These are phyloP conservation scores for Alternaria dauci DNA, from an alignment of 2,329 filamentous ascomycete genomes.

Conservation along the genomic window DNA sequence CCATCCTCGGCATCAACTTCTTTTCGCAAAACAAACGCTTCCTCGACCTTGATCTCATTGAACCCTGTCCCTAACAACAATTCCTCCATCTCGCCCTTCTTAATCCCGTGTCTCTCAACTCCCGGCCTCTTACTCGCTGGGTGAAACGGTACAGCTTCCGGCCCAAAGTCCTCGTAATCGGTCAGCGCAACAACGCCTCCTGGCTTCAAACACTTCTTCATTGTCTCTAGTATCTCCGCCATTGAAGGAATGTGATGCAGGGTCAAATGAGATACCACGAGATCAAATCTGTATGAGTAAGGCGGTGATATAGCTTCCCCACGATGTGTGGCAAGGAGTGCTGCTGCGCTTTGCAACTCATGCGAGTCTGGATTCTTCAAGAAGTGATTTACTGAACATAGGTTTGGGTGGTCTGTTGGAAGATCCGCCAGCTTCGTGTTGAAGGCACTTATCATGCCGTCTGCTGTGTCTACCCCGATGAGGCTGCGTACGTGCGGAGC, in stretches of 20 bases:
- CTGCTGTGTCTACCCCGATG: conserved; percentile 63
- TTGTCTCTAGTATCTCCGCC: conserved; percentile 53
- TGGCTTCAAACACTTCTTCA: conserved; percentile 58
- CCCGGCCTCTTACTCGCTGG: conserved; percentile 61
- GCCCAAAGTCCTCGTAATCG: conserved; percentile 66
- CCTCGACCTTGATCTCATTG: conserved; percentile 57
- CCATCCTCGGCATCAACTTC: conserved; percentile 58
- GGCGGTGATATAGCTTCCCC: conserved; percentile 34
- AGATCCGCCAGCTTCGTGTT: conserved; percentile 53
- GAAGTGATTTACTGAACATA: conserved; percentile 57
- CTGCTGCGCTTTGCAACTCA: conserved; percentile 38
- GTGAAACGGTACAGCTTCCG: conserved; percentile 62
- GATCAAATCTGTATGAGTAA: conserved; percentile 56
- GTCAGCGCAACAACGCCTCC: conserved; percentile 63
- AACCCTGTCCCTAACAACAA: conserved; percentile 61
- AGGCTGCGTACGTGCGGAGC: conserved; percentile 59
- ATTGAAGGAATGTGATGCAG: conserved; percentile 65
- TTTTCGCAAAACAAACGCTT: conserved; percentile 62
- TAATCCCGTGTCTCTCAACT: conserved; percentile 64
- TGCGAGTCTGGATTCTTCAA: conserved; percentile 61
- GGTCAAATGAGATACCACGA: conserved; percentile 63
- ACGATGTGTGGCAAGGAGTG: conserved; percentile 48
- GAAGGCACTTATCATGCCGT: conserved; percentile 64
- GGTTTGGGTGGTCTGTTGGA: conserved; percentile 46
- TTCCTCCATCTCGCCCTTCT: conserved; percentile 51